phyloP scores from a whole-genome alignment of 306 rosid genomes.

The Casuarina glauca region DNA sequence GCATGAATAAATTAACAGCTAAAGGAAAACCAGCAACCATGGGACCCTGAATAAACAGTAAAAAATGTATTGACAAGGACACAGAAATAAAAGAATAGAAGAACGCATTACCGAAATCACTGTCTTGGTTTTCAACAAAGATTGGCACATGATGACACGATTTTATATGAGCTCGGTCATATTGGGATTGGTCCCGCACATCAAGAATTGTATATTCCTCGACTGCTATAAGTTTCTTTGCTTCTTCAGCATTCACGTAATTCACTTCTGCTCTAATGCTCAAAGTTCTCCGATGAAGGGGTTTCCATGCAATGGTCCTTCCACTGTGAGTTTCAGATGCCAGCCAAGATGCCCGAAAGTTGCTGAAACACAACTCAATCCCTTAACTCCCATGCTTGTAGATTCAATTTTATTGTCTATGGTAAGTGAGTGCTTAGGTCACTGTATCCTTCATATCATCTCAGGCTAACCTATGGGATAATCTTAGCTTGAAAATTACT shows the following conservation, averaged over 20 bases:
- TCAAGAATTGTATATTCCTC: constrained; percentile 76
- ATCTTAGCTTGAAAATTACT: neutral
- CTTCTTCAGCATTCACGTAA: constrained; percentile 75
- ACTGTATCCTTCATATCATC: neutral
- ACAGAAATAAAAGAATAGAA: neutral
- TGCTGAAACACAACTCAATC: constrained; percentile 59
- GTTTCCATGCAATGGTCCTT: constrained; percentile 49
- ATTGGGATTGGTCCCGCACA: constrained; percentile 77
- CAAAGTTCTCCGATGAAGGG: constrained; percentile 36
- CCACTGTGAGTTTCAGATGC: constrained; percentile 52
- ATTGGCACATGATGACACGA: constrained; percentile 85
- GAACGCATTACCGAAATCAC: constrained; percentile 56
- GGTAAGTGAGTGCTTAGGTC: neutral
- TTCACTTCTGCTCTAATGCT: constrained; percentile 67
- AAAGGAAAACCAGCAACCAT: neutral
- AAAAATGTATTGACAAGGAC: neutral
- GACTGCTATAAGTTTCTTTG: constrained; percentile 60
- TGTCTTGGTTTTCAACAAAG: constrained; percentile 81
- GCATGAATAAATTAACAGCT: constrained; percentile 26
- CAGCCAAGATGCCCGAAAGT: constrained; percentile 57
- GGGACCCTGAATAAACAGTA: neutral
- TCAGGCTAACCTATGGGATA: neutral
- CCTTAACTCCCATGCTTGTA: constrained; percentile 34
- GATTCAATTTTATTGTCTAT: constrained; percentile 7
- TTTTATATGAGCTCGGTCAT: constrained; percentile 78